Percentiles rank a stretch among this genome's conserved stretches.
These are phyloP conservation scores for Glarea lozoyensis DNA, from an alignment of 495 filamentous ascomycete species.

Conservation along the genomic window DNA sequence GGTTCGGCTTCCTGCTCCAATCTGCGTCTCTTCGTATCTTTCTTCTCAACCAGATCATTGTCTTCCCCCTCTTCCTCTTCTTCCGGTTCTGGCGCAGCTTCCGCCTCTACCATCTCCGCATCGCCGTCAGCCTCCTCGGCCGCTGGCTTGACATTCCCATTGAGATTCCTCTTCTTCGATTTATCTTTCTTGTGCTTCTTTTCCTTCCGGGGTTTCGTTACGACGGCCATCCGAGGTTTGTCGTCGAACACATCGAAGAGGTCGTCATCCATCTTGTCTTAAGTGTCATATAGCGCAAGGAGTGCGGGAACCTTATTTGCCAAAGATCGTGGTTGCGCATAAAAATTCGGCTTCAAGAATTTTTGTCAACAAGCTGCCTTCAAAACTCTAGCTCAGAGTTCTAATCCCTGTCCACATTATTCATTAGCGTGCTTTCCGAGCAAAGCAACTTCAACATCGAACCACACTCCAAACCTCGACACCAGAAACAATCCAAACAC, in stretches of 20 bases:
- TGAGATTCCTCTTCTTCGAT: conserved; percentile 75
- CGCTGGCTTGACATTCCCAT: conserved; percentile 58
- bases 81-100: conserved; percentile 22
- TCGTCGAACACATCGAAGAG: conserved; percentile 81
- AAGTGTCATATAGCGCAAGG: not conserved
- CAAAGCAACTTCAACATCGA: conserved; percentile 5
- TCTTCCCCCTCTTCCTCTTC: conserved; percentile 25
- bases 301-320: not conserved
- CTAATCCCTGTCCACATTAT: not conserved
- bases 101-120: conserved; percentile 40
- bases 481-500: conserved; percentile 16
- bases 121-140: conserved; percentile 33
- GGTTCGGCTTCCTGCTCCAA: conserved; percentile 67
- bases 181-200: conserved; percentile 38
- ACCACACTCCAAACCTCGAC: conserved; percentile 1
- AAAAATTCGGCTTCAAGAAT: not conserved
- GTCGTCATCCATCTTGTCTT: conserved; percentile 40
- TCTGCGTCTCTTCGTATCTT: conserved; percentile 65
- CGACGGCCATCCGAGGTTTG: conserved; percentile 37
- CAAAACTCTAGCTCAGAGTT: conserved; percentile 2
- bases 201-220: conserved; percentile 27
- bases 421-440: conserved; percentile 1
- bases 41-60: conserved; percentile 30
- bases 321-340: not conserved
- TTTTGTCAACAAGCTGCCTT: not conserved